Evolutionary conservation across 2,329 filamentous ascomycete genomes (phyloP), one percentile per base, ranked within the genome.

Genomic region (Clonostachys chloroleuca): DNA sequence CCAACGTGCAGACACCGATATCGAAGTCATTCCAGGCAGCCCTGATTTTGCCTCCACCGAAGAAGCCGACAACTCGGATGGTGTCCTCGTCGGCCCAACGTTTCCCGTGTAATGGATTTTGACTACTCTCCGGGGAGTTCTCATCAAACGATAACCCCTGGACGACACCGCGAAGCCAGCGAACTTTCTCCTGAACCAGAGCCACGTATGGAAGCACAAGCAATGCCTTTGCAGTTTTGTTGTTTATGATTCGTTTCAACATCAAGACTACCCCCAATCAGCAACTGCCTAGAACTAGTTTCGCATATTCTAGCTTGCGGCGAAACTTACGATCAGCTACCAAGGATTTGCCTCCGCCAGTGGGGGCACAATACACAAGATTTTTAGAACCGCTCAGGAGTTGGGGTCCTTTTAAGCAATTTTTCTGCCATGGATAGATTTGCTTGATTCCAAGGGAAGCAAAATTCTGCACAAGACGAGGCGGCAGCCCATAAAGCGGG

Each of bases 401-500:
- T 0, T 86, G 84, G 5, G 80, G 81, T 0, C 82, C 81, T 46
- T 86, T 70, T 8, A 92, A 72, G 57, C 87, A 92, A 48, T 83
- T 81, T 44, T 86, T 86, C 63, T 91, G 87, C 87, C 87, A 92
- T 3, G 85, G 84, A 56, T 91, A 91, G 49, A 91, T 91, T 53
- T 77, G 78, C 39, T 73, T 77, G 47, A 92, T 86, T n/a, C 87
- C 87, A 37, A 87, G 69, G 0, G 70, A 66, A 43, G 73, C 74
- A 57, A 91, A 78, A 56, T 90, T 91, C 16, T 72, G 64, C 4
- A 87, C 78, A 37, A 91, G 67, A 20, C 71, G 64, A 1, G 65
- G 53, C 4, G 85, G 82, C 13, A 92, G 69, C 9, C 70, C 78
- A 66, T 90, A 92, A 37, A 67, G 68, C 2, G 77, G 69, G 61